Evolutionary conservation across 345 rosid species (phyloP).

Genomic region (Gynandropsis gynandra): DNA sequence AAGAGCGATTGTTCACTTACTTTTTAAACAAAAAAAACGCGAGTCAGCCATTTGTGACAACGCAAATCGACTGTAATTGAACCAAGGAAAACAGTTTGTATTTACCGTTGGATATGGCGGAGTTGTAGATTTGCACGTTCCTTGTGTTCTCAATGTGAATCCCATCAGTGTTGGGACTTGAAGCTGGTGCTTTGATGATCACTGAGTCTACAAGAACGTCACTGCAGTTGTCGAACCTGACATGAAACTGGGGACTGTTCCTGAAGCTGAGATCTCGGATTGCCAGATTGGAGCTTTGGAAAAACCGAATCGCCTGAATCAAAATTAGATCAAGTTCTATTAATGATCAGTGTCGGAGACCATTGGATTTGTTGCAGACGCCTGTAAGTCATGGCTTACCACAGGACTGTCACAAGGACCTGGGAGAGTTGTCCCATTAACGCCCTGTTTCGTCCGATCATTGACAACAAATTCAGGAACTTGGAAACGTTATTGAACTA

Average conservation of each 20-base stretch:
- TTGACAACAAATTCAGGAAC: too few species aligned
- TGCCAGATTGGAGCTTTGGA: constrained; percentile 49
- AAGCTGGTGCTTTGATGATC: constrained; percentile 54
- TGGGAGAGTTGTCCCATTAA: constrained; percentile 49
- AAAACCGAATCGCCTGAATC: constrained; percentile 40
- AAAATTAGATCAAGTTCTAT: neutral
- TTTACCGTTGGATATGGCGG: constrained; percentile 67
- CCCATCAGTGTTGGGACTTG: constrained; percentile 88
- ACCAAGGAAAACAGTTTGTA: neutral
- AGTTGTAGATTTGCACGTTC: constrained; percentile 52
- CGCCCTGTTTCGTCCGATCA: constrained; percentile 31
- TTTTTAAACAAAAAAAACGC: neutral
- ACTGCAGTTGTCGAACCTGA: constrained; percentile 51
- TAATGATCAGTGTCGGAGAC: neutral
- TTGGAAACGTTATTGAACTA: too few species aligned
- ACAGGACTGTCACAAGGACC: constrained; percentile 91
- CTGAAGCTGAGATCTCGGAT: constrained; percentile 44
- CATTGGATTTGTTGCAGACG: neutral
- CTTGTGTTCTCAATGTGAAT: constrained; percentile 66
- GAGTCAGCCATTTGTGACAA: neutral
- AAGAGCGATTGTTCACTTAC: neutral
- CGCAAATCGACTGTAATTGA: constrained; percentile 3
- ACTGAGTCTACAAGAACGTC: constrained; percentile 38
- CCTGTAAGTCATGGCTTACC: constrained; percentile 30
- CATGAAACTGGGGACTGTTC: constrained; percentile 69